Conservation (phyloP, 2,329 filamentous ascomycete genomes). For the Ceratocystis colombiana region DNA sequence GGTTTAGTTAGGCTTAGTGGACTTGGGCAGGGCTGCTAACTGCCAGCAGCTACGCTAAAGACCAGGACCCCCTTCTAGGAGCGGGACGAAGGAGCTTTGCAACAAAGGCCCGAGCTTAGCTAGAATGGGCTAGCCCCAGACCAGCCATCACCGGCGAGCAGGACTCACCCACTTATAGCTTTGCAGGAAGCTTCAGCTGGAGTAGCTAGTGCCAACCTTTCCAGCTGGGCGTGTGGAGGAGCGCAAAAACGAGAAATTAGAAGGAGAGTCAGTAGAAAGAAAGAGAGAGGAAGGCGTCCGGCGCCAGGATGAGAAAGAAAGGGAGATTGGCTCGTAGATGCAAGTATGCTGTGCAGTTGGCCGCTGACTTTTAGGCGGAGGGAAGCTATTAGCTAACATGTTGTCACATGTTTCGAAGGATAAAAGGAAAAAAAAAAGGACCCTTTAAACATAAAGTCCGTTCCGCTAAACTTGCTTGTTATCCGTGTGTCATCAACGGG, state of each 20-base stretch:
- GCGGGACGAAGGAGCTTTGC: slow-evolving; percentile 12
- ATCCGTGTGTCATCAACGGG: slow-evolving; percentile 6
- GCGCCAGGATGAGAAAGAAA: too few relatives aligned
- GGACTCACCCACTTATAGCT: not conserved
- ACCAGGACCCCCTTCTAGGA: not conserved
- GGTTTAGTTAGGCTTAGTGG: not conserved
- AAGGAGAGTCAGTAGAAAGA: not conserved
- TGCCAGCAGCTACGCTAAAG: not conserved
- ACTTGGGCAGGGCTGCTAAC: not conserved
- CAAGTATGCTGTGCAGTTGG: not conserved
- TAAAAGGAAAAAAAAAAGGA: too few relatives aligned
- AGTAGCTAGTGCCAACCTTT: slow-evolving; percentile 13
- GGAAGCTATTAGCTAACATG: too few relatives aligned
- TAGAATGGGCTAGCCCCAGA: not conserved
- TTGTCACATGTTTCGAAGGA: too few relatives aligned
- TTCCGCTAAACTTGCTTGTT: not conserved
- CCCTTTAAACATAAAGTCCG: not conserved
- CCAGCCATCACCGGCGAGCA: not conserved
- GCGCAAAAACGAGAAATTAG: not conserved
- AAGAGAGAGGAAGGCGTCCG: not conserved
- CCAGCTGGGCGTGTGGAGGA: slow-evolving; percentile 5
- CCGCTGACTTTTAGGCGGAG: not conserved
- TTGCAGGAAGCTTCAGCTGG: slow-evolving; percentile 8
- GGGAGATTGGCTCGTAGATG: not conserved
- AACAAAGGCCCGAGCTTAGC: slow-evolving; percentile 11